Evolutionary conservation across 2,329 filamentous ascomycete species (phyloP), one percentile per base, ranked within the genome.

Genomic region (Aureobasidium sp.): DNA sequence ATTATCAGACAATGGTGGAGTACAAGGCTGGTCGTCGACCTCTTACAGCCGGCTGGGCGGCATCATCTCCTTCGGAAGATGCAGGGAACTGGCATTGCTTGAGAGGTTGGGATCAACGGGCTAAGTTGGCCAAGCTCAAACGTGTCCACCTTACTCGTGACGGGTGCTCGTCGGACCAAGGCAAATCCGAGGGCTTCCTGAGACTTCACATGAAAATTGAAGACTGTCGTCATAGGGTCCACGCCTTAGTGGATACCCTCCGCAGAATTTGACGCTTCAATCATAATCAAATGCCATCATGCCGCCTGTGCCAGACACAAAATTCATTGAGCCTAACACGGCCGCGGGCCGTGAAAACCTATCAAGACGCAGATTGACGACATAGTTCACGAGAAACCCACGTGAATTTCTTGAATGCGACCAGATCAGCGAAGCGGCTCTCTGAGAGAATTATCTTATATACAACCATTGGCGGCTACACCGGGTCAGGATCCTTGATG

Each of bases 21-120:
- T 50, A n/a, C 24, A 50, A 32, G 30, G 32, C 35, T 39, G 32
- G 45, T 50, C 25, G 45, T 39, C 32, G 30, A 24, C 12, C 44
- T 50, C 32, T 21, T 50, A 29, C 24, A 50, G 22, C 45, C 32
- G 32, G 45, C 45, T 51, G 25, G 37, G 37, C 48, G 48, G 25
- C 48, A 41, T 51, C 48, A 41, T 51, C 25, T 17, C 27, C n/a
- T 40, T 51, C 48, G 48, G 48, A 41, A 40, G 27, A 51, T 41
- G 21, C 48, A 51, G 48, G 45, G 27, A 51, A 25, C 29, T 40
- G 48, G 25, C 48, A 40, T 41, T 40, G 35, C 48, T 40, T 39
- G 34, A 32, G 48, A 51, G 48, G 48, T 51, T 51, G 48, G 48
- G 48, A 51, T 51, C 48, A 51, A 51, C 48, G 48, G 48, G 37